Base-by-base conservation (phyloP, 2,329 filamentous ascomycete species). In the Hypoxylon sp. region DNA sequence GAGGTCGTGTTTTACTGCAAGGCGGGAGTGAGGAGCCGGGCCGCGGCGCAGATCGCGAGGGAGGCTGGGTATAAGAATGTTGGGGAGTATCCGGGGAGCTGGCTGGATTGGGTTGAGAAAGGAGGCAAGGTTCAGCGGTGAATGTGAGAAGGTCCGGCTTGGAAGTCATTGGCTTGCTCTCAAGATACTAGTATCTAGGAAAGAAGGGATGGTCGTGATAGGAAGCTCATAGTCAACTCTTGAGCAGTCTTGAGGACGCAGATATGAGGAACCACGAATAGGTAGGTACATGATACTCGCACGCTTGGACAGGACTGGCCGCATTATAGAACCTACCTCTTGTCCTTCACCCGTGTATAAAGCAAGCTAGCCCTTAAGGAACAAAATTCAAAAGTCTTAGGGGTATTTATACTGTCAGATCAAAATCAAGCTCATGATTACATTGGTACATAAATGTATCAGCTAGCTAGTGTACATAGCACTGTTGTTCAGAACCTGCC, bases 1-100 rank as follows among this genome's bases (percentile, higher is more conserved):
- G 84, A 88, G 71, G 79, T 97, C 13, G 86, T 98, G 3, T 96
- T 98, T 76, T 98, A 97, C 81, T 99, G 96, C 82, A 97, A 94
- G 83, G 91, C 95, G 0, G 96, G 96, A 1, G 93, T 98, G 71
- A 86, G 96, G 77, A 94, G 93, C 74, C 84, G 86, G 50, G 88
- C 92, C 0, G 95, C 95, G 6, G 94, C 94, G 6, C 85, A 87
- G 71, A 80, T 98, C 79, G 96, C 96, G 31, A 84, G 85, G 74
- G 87, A 92, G 77, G 91, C 90, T 1, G 95, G 95, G 8, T 98
- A 92, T 86, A 81, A 82, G 54, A 87, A 86, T 6, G 88, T 92
- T 0, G 89, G 88, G 20, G 92, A 94, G 81, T 95, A 93, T 77
- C 83, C 85, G 1, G 92, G 92, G 1, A 92, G 90, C 77, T 95